phyloP scores from a whole-genome alignment of 495 filamentous ascomycete genomes.

The Cercophora samala region DNA sequence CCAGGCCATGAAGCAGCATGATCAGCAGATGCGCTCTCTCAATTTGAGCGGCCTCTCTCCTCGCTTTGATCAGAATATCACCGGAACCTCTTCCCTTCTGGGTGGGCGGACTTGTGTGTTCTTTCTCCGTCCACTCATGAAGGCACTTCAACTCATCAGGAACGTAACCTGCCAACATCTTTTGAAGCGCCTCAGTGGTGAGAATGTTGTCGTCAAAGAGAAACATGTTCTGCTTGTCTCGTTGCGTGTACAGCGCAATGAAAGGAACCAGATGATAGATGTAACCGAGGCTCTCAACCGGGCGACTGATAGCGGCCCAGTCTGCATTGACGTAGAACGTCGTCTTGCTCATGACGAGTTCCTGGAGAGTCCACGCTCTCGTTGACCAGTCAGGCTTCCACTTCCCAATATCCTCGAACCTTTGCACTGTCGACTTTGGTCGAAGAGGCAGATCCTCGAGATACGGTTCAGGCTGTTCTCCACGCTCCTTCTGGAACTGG shows the following conservation, averaged over 20 bases:
- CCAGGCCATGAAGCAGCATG: constrained; percentile 30
- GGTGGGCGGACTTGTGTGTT: too few relatives aligned
- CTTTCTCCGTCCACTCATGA: background rate
- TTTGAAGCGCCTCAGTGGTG: background rate
- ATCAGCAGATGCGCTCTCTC: constrained; percentile 31
- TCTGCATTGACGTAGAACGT: constrained; percentile 44
- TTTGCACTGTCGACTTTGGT: constrained; percentile 9
- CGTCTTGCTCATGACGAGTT: constrained; percentile 48
- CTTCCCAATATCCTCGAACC: constrained; percentile 24
- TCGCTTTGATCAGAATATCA: background rate
- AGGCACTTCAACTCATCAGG: background rate
- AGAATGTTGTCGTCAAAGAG: background rate
- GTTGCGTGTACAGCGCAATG: constrained; percentile 32
- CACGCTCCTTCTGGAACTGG: constrained; percentile 20
- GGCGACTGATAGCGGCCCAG: constrained; percentile 37
- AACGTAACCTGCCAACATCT: background rate
- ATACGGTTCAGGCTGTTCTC: background rate
- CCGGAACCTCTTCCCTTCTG: too few relatives aligned
- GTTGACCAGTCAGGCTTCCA: constrained; percentile 39
- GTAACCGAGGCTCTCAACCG: constrained; percentile 39
- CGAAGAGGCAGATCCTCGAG: constrained; percentile 13
- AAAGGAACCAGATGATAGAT: constrained; percentile 43
- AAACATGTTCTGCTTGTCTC: constrained; percentile 26
- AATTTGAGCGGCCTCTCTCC: background rate
- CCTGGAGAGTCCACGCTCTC: constrained; percentile 49